phyloP scores from a whole-genome alignment of 2,329 filamentous ascomycete genomes.

The Sporothrix euskadiensis region DNA sequence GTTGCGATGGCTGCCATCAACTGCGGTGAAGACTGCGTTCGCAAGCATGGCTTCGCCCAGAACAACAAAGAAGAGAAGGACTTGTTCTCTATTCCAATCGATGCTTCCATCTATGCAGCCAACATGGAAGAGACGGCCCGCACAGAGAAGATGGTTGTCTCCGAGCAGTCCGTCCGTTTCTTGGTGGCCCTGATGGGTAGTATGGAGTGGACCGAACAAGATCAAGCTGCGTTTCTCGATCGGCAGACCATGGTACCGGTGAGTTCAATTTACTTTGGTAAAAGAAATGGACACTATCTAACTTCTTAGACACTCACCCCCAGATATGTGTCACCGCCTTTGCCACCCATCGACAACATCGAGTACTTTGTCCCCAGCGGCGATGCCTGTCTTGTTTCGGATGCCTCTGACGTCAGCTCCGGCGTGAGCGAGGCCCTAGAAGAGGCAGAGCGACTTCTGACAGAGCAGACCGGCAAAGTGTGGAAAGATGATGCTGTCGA shows the following conservation, averaged over 20 bases:
- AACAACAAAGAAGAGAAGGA: neutral
- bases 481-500: neutral
- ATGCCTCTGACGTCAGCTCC: constrained; percentile 31
- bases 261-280: neutral
- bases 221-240: neutral
- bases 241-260: neutral
- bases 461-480: neutral
- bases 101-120: neutral
- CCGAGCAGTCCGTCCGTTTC: constrained; percentile 14
- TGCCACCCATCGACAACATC: constrained; percentile 17
- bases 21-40: neutral
- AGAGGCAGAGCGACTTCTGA: constrained; percentile 17
- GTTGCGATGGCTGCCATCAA: neutral
- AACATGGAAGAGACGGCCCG: constrained; percentile 1
- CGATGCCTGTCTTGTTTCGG: constrained; percentile 27
- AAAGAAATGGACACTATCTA: neutral
- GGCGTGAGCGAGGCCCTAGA: constrained; percentile 24
- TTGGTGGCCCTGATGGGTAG: constrained; percentile 7
- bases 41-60: neutral
- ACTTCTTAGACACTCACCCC: neutral
- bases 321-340: constrained; percentile 25
- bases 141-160: constrained; percentile 25
- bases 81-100: neutral
- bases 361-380: constrained; percentile 24
- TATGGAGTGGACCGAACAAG: constrained; percentile 13